Conservation (phyloP, 768 basidiomycete genomes). For the Kwoniella sp. region DNA sequence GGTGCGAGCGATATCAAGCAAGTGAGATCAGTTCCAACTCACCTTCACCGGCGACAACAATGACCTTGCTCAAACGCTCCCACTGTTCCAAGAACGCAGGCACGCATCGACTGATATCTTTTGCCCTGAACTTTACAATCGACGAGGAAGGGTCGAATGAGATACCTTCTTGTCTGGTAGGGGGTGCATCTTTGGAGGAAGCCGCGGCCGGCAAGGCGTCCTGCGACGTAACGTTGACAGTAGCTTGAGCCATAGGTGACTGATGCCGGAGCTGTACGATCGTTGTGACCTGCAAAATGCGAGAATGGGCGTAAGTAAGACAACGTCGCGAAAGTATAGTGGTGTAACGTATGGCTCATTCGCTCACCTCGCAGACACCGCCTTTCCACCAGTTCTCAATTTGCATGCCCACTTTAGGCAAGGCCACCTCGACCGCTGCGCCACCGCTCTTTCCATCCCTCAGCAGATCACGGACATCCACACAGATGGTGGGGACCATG, state of each 20-base stretch:
- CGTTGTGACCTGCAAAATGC: constrained; percentile 69
- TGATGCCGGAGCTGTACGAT: constrained; percentile 70
- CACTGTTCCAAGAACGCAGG: constrained; percentile 89
- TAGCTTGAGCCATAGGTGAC: constrained; percentile 32
- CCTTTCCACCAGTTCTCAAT: constrained; percentile 91
- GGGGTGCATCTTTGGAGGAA: constrained; percentile 48
- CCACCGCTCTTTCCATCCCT: constrained; percentile 62
- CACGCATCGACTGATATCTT: constrained; percentile 83
- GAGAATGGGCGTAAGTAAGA: constrained; percentile 5
- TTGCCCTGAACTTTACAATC: constrained; percentile 83
- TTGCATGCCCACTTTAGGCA: constrained; percentile 86
- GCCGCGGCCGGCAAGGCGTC: constrained; percentile 58
- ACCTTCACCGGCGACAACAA: constrained; percentile 89
- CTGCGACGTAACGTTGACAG: constrained; percentile 17
- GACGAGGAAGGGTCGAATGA: constrained; percentile 87
- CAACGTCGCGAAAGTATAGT: too few relatives aligned
- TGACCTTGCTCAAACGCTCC: constrained; percentile 89
- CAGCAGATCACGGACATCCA: constrained; percentile 76
- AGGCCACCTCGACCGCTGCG: constrained; percentile 85
- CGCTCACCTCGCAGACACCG: constrained; percentile 64
- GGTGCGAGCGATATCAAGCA: too few relatives aligned
- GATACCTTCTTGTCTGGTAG: constrained; percentile 70
- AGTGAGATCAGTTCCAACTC: too few relatives aligned
- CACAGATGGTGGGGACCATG: constrained; percentile 79
- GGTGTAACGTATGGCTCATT: not conserved